Percentiles rank a stretch among this genome's conserved stretches.
These are phyloP conservation scores for Huntiella savannae DNA, from an alignment of 2,329 filamentous ascomycete genomes.

Conservation along the genomic window DNA sequence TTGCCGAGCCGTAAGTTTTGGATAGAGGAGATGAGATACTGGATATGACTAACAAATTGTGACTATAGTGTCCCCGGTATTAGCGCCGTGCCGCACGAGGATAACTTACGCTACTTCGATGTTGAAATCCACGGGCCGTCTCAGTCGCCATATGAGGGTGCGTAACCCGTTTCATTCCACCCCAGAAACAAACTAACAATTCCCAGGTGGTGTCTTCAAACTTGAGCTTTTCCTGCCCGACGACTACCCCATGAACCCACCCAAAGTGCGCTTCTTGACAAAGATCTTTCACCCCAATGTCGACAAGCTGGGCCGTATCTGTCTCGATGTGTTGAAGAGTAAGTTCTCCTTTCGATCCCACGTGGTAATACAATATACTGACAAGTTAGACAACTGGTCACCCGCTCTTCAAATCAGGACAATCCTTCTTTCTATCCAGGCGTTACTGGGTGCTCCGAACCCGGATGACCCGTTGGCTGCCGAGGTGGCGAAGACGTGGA, in stretches of 20 bases:
- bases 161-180: slow-evolving; percentile 13
- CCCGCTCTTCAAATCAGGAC: slow-evolving; percentile 94
- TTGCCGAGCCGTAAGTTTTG: slow-evolving; percentile 66
- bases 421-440: slow-evolving; percentile 96
- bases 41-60: slow-evolving; percentile 8
- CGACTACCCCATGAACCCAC: slow-evolving; percentile 97
- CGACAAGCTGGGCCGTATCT: slow-evolving; percentile 91
- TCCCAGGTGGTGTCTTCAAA: slow-evolving; percentile 71
- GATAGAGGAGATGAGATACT: background rate
- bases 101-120: slow-evolving; percentile 96
- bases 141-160: slow-evolving; percentile 89
- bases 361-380: background rate
- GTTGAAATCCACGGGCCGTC: slow-evolving; percentile 87
- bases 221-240: slow-evolving; percentile 94
- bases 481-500: slow-evolving; percentile 95
- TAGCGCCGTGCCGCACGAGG: slow-evolving; percentile 85
- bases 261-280: slow-evolving; percentile 94
- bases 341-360: slow-evolving; percentile 17
- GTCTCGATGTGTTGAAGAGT: slow-evolving; percentile 95
- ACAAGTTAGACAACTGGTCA: slow-evolving; percentile 75
- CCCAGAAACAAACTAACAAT: background rate
- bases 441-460: slow-evolving; percentile 85
- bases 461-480: slow-evolving; percentile 96
- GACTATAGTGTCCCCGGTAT: slow-evolving; percentile 70
- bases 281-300: slow-evolving; percentile 99